phyloP scores from a whole-genome alignment of 2,329 filamentous ascomycete genomes.

The Aspergillus neotritici region DNA sequence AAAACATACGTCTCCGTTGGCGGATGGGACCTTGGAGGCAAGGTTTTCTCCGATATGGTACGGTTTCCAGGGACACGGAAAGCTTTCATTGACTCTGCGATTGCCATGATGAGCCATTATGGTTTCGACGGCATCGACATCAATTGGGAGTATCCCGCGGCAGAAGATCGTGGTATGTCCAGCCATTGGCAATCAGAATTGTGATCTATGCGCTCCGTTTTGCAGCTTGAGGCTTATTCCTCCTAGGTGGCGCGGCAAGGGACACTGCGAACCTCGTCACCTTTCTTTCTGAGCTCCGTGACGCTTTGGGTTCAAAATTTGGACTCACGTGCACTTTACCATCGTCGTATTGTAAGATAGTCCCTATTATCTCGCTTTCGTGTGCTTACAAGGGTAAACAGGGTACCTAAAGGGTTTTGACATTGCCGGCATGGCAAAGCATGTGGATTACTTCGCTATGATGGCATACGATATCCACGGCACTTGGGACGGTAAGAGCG shows the following conservation, averaged over 20 bases:
- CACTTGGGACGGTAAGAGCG: conserved; percentile 18
- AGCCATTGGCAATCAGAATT: not conserved
- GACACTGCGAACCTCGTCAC: conserved; percentile 7
- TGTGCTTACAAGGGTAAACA: too few relatives aligned
- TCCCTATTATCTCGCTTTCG: too few relatives aligned
- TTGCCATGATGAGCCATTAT: conserved; percentile 8
- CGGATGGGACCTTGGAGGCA: conserved; percentile 12
- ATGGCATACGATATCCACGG: conserved; percentile 26
- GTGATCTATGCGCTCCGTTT: too few relatives aligned
- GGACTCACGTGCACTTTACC: conserved; percentile 4
- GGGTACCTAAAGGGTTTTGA: conserved; percentile 24
- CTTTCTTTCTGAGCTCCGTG: conserved; percentile 1
- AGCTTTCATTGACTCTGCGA: conserved; percentile 10
- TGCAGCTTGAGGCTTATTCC: too few relatives aligned
- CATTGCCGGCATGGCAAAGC: conserved; percentile 11
- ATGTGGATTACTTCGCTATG: conserved; percentile 24
- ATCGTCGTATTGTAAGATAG: conserved; percentile 7
- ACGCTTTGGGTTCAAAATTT: not conserved
- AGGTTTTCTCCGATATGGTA: conserved; percentile 12
- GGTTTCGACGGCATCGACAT: conserved; percentile 20
- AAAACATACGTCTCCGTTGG: conserved; percentile 15
- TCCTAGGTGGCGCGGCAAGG: not conserved
- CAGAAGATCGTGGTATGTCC: conserved; percentile 5
- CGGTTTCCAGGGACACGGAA: conserved; percentile 4
- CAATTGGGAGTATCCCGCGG: conserved; percentile 16